Base-by-base conservation (phyloP, 345 rosid genomes). In the Cardamine occulta region DNA sequence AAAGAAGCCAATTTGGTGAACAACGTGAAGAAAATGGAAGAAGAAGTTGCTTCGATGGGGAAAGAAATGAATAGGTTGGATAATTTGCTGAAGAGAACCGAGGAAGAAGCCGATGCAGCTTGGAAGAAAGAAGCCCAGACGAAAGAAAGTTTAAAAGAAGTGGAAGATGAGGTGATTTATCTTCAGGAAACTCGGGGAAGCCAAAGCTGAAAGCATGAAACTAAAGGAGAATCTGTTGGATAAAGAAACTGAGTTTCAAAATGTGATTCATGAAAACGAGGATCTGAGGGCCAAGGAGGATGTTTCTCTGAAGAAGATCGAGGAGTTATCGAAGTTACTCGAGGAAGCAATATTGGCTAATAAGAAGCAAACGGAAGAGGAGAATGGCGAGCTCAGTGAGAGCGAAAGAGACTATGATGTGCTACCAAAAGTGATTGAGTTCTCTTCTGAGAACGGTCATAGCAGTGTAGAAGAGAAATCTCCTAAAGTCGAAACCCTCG, bases 361-460 rank as follows among this genome's bases (percentile, higher is more conserved):
- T 40, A 85, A 84, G 74, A 84, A 66, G 81, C 85, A 84, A 76
- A 68, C 72, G 0, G 89, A 85, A 75, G 96, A 85, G 80, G 96
- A 86, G 84, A 87, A 84, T 32, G 88, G 93, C 3, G 93, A 92
- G 81, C 89, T 92, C 18, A 78, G 92, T 6, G 97, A 90, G 75
- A 90, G 86, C 66, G 99, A 95, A 72, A 89, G 89, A 75, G 99
- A 95, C 69, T 95, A 92, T 77, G 97, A 92, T 83, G 81, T 95
- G 84, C 85, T 95, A 59, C 99, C 99, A 1, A 90, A 90, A 79
- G 97, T 90, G 68, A 90, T 89, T 58, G 99, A 92, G 75, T 95
- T 92, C 76, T 95, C 97, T 9, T 92, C 90, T 82, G 96, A 92
- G 82, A 92, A 92, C 70, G 99, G 98, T 59, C 95, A 89, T 71